A percentile compares a stretch with the other conserved stretches of the same genome.
These are phyloP conservation scores for Physaria fendleri DNA, from an alignment of 345 rosid species.

Conservation along the genomic window DNA sequence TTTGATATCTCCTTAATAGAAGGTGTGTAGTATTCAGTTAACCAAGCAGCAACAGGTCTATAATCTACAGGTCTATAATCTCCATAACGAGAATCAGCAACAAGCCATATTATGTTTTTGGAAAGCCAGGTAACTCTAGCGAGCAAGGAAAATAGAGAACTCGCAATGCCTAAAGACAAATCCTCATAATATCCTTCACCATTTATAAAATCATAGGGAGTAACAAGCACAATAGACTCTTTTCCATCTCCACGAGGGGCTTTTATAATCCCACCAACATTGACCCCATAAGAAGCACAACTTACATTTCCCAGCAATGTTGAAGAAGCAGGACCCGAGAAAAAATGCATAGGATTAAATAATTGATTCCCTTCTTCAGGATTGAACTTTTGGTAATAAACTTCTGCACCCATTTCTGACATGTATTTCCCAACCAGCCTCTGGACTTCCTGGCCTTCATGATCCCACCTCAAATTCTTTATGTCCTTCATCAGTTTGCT, in stretches of 20 bases:
- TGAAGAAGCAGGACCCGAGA: too few species aligned
- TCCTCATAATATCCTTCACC: conserved; percentile 42
- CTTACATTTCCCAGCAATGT: too few species aligned
- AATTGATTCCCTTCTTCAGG: too few species aligned
- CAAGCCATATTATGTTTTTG: conserved; percentile 82
- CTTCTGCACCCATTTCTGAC: too few species aligned
- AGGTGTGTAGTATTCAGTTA: conserved; percentile 73
- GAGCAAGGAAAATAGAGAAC: conserved; percentile 75
- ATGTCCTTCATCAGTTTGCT: too few species aligned
- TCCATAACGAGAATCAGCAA: conserved; percentile 81
- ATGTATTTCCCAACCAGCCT: too few species aligned
- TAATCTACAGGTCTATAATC: too few species aligned
- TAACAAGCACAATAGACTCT: conserved; percentile 86
- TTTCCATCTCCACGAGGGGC: conserved; percentile 95
- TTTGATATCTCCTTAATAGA: too few species aligned
- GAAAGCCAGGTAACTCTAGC: conserved; percentile 84
- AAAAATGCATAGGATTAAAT: too few species aligned
- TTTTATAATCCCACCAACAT: conserved; percentile 65
- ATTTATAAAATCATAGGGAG: conserved; percentile 60
- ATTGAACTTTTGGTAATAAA: too few species aligned
- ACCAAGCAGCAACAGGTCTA: conserved; percentile 78
- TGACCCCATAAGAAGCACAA: conserved; percentile 45
- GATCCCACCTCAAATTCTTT: too few species aligned
- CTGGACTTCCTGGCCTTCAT: too few species aligned
- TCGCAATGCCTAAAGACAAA: conserved; percentile 60